phyloP scores from a whole-genome alignment of 495 filamentous ascomycete species.

The Xylaria scruposa region DNA sequence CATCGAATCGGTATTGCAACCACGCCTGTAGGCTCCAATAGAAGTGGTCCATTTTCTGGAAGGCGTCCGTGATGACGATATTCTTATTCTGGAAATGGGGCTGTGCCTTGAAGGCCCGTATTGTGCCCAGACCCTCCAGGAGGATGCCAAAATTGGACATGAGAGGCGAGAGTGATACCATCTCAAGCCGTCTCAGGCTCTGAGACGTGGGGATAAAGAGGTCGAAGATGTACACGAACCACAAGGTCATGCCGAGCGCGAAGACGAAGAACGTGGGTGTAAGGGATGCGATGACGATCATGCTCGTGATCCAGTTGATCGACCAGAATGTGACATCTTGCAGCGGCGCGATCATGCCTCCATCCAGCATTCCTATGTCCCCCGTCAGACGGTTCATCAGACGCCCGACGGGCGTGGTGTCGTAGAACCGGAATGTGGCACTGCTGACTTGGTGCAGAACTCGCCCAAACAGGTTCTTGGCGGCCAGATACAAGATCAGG shows the following conservation, averaged over 20 bases:
- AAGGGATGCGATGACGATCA: slow-evolving; percentile 75
- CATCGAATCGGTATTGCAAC: slow-evolving; percentile 79
- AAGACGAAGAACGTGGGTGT: slow-evolving; percentile 78
- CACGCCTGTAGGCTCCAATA: slow-evolving; percentile 87
- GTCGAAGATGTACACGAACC: slow-evolving; percentile 72
- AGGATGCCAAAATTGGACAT: slow-evolving; percentile 87
- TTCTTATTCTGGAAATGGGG: slow-evolving; percentile 76
- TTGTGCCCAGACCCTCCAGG: slow-evolving; percentile 78
- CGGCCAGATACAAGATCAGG: slow-evolving; percentile 75
- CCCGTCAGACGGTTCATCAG: slow-evolving; percentile 88
- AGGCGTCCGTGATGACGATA: slow-evolving; percentile 76
- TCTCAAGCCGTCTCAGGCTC: slow-evolving; percentile 79
- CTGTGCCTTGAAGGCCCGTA: slow-evolving; percentile 77
- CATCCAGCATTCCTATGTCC: slow-evolving; percentile 84
- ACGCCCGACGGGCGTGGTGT: slow-evolving; percentile 81
- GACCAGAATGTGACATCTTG: slow-evolving; percentile 66
- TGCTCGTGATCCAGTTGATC: slow-evolving; percentile 72
- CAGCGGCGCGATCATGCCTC: slow-evolving; percentile 74
- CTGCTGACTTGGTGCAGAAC: slow-evolving; percentile 73
- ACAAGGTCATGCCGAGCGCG: slow-evolving; percentile 64
- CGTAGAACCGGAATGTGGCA: slow-evolving; percentile 86
- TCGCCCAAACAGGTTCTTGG: slow-evolving; percentile 71
- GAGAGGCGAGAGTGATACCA: slow-evolving; percentile 80
- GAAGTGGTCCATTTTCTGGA: slow-evolving; percentile 93
- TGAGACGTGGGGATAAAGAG: slow-evolving; percentile 83